These are phyloP conservation scores for Paraphoma chrysanthemicola DNA, from an alignment of 2,329 filamentous ascomycete genomes.

Conservation along the genomic window DNA sequence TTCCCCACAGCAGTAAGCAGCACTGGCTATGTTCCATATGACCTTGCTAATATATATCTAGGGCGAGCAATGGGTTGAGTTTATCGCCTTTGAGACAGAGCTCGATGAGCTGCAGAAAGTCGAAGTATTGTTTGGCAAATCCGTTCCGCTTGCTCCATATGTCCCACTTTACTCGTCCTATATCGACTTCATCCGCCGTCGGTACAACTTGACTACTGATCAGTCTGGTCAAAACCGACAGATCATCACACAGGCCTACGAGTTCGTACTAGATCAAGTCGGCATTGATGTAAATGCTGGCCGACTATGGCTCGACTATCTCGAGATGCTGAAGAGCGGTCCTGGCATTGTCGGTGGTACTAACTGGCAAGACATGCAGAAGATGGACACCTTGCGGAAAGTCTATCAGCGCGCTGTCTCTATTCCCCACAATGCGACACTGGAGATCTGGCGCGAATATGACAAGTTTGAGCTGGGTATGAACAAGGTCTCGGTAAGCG, in stretches of 20 bases:
- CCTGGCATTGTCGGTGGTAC: constrained; percentile 85
- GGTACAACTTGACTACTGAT: constrained; percentile 86
- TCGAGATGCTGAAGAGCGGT: constrained; percentile 88
- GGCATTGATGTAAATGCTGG: constrained; percentile 92
- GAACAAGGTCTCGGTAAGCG: constrained; percentile 85
- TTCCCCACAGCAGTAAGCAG: constrained; percentile 89
- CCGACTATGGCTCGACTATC: constrained; percentile 90
- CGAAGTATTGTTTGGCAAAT: constrained; percentile 83
- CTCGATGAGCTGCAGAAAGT: constrained; percentile 81
- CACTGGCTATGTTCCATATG: constrained; percentile 4
- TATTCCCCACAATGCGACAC: constrained; percentile 83
- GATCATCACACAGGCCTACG: constrained; percentile 85
- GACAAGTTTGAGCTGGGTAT: constrained; percentile 93
- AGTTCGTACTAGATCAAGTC: constrained; percentile 88
- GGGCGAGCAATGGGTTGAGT: constrained; percentile 92
- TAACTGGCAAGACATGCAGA: constrained; percentile 96
- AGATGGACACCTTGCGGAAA: constrained; percentile 92
- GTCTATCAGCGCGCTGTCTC: constrained; percentile 90
- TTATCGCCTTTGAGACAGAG: constrained; percentile 87
- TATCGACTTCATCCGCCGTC: constrained; percentile 90
- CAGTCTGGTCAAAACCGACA: constrained; percentile 76
- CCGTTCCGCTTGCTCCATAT: constrained; percentile 79
- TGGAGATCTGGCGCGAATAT: constrained; percentile 94
- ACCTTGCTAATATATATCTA: constrained; percentile 64
- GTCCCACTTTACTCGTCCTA: constrained; percentile 92